These are phyloP conservation scores for Anaeromyces robustus DNA, from an alignment of 192 early-diverging fungal species.

Conservation along the genomic window DNA sequence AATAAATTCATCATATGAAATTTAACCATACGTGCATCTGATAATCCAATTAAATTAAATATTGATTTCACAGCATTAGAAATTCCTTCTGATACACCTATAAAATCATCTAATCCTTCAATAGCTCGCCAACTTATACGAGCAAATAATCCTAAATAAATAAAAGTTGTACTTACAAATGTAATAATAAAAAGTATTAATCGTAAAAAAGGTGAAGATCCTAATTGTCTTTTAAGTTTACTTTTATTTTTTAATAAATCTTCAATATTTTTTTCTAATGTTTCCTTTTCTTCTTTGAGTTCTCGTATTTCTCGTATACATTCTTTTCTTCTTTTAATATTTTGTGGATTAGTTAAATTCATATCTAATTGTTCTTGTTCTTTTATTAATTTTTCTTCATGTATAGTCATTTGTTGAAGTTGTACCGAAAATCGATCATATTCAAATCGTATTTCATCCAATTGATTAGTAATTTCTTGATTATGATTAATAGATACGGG, in stretches of 20 bases:
- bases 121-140: neutral
- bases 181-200: neutral
- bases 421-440: neutral
- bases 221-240: neutral
- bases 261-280: neutral
- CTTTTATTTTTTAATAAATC: neutral
- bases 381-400: neutral
- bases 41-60: neutral
- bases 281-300: neutral
- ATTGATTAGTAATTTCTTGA: neutral
- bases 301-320: neutral
- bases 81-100: neutral
- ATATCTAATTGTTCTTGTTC: neutral
- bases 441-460: neutral
- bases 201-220: neutral
- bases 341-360: neutral
- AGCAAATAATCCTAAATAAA: neutral
- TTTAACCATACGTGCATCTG: neutral
- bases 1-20: neutral
- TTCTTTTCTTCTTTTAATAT: neutral
- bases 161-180: neutral
- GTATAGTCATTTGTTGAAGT: neutral
- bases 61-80: neutral
- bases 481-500: neutral
- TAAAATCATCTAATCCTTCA: neutral